phyloP scores from a whole-genome alignment of 257 asterid species.

The Scutellaria galericulata region DNA sequence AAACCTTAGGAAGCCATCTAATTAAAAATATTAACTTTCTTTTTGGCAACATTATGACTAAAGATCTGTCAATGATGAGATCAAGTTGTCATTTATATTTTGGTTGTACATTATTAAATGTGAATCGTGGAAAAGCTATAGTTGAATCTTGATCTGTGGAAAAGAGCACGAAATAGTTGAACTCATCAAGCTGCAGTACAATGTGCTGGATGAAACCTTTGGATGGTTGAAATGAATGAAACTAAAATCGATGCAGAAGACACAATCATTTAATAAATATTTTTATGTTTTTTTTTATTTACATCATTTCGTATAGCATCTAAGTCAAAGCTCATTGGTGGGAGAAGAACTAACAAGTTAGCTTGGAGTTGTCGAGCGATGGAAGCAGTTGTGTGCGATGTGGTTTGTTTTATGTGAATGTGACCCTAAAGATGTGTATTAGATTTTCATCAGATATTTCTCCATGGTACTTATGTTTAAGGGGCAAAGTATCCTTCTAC shows the following conservation, averaged over 20 bases:
- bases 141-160: background rate
- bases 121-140: background rate
- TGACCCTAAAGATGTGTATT: background rate
- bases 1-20: background rate
- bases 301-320: background rate
- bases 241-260: background rate
- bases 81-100: background rate
- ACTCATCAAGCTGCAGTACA: background rate
- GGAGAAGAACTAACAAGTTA: constrained; percentile 5
- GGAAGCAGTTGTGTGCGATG: background rate
- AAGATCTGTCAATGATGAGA: background rate
- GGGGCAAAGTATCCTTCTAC: background rate
- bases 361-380: background rate
- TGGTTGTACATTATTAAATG: background rate
- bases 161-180: constrained; percentile 3
- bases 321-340: background rate
- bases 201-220: background rate
- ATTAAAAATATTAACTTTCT: background rate
- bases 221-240: constrained; percentile 3
- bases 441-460: background rate
- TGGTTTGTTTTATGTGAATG: background rate
- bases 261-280: background rate
- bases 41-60: background rate
- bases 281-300: background rate
- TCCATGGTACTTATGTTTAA: background rate